Conservation (phyloP, 2,329 filamentous ascomycete genomes). For the Emydomyces testavorans region DNA sequence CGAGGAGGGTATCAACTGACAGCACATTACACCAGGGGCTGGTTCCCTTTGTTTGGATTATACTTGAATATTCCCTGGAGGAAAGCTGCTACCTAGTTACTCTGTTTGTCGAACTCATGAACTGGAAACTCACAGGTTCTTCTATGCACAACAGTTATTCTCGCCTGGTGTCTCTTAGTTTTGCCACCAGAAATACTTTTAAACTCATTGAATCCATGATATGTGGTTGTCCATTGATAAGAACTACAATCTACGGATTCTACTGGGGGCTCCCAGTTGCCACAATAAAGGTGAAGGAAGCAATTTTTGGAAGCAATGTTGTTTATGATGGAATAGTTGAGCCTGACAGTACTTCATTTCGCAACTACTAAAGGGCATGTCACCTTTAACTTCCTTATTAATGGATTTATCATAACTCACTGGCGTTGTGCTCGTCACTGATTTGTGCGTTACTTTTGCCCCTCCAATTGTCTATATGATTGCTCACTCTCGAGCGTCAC, state of each 20-base stretch:
- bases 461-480: no score
- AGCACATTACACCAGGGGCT: constrained; percentile 33
- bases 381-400: no score
- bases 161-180: constrained; percentile 64
- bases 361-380: no score
- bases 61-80: constrained; percentile 39
- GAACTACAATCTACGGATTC: constrained; percentile 56
- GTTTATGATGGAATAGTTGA: no score
- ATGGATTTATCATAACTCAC: no score
- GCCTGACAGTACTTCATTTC: no score
- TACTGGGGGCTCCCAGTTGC: constrained; percentile 50
- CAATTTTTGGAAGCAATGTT: no score
- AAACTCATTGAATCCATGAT: constrained; percentile 55
- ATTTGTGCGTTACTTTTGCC: no score
- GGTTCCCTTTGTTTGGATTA: constrained; percentile 71
- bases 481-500: no score
- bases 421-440: no score
- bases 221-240: constrained; percentile 43
- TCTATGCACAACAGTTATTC: constrained; percentile 58
- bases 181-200: constrained; percentile 59
- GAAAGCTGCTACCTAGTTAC: constrained; percentile 51
- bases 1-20: not conserved
- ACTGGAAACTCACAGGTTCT: constrained; percentile 52
- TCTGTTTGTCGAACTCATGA: constrained; percentile 50
- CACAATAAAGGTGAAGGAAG: no score